phyloP scores from a whole-genome alignment of 495 filamentous ascomycete genomes.

The Podospora fimiseda region DNA sequence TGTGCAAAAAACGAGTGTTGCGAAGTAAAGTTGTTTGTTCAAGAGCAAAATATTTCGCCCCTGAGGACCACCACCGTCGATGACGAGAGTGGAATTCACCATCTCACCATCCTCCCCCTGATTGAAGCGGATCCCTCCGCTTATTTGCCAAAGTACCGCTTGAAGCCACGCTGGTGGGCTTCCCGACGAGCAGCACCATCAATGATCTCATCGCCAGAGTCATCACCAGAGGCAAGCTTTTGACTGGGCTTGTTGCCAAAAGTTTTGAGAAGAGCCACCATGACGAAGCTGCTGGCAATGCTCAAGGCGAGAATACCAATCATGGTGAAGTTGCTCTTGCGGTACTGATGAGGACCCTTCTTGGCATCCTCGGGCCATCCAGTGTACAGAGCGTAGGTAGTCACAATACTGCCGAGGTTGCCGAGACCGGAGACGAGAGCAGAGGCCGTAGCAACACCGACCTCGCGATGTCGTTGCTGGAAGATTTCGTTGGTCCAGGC shows the following conservation, averaged over 20 bases:
- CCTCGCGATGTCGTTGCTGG: constrained; percentile 81
- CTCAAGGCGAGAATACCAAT: constrained; percentile 74
- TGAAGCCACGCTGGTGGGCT: constrained; percentile 59
- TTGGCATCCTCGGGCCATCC: constrained; percentile 73
- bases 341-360: constrained; percentile 62
- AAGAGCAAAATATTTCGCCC: too few species aligned
- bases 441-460: constrained; percentile 83
- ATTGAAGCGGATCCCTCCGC: not conserved
- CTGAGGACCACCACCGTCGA: too few species aligned
- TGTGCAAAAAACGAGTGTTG: not conserved
- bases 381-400: constrained; percentile 82
- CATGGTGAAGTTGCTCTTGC: constrained; percentile 82
- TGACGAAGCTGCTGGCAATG: constrained; percentile 60
- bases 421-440: constrained; percentile 81
- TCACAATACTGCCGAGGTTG: constrained; percentile 77
- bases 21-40: not conserved
- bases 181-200: constrained; percentile 71
- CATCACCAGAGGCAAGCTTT: constrained; percentile 32
- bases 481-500: constrained; percentile 90
- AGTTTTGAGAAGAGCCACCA: constrained; percentile 59
- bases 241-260: constrained; percentile 50
- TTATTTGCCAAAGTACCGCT: constrained; percentile 48
- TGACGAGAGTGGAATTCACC: not conserved
- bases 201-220: constrained; percentile 45
- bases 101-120: not conserved